Evolutionary conservation across 129 eudicot species (phyloP).

Genomic region (Helichrysum umbraculigerum): DNA sequence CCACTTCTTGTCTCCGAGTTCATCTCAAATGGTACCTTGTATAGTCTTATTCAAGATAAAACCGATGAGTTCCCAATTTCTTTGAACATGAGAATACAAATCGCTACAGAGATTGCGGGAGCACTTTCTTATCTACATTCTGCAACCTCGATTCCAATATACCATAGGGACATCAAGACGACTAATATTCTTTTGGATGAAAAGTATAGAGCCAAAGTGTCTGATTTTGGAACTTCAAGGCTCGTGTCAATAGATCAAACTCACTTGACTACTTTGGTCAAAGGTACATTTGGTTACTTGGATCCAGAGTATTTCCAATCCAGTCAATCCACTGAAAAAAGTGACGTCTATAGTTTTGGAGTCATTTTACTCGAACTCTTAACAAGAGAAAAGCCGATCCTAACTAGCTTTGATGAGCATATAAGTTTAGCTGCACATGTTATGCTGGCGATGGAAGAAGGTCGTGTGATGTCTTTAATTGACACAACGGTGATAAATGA

Average conservation of each 20-base stretch:
- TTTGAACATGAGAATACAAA: neutral
- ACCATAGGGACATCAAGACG: neutral
- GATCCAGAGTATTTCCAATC: neutral
- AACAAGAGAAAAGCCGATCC: constrained; percentile 21
- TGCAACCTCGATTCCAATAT: neutral
- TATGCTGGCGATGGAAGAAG: constrained; percentile 33
- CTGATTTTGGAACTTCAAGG: constrained; percentile 2
- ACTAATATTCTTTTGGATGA: neutral
- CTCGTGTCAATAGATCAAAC: constrained; percentile 2
- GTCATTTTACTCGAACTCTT: neutral
- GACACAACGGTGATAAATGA: constrained; percentile 22
- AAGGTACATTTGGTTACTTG: neutral
- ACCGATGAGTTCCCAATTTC: neutral
- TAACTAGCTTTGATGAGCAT: constrained; percentile 19
- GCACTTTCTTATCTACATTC: constrained; percentile 7
- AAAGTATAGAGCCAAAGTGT: neutral
- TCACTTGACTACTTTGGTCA: constrained; percentile 3
- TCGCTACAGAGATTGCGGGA: neutral
- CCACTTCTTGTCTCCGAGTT: neutral
- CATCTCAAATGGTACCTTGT: neutral
- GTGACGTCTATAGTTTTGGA: neutral
- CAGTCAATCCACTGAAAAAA: neutral
- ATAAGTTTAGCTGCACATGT: constrained; percentile 25
- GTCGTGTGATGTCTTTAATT: constrained; percentile 25
- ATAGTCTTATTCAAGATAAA: neutral